These are phyloP conservation scores for Canariomyces notabilis DNA, from an alignment of 2,329 filamentous ascomycete genomes.

Conservation along the genomic window DNA sequence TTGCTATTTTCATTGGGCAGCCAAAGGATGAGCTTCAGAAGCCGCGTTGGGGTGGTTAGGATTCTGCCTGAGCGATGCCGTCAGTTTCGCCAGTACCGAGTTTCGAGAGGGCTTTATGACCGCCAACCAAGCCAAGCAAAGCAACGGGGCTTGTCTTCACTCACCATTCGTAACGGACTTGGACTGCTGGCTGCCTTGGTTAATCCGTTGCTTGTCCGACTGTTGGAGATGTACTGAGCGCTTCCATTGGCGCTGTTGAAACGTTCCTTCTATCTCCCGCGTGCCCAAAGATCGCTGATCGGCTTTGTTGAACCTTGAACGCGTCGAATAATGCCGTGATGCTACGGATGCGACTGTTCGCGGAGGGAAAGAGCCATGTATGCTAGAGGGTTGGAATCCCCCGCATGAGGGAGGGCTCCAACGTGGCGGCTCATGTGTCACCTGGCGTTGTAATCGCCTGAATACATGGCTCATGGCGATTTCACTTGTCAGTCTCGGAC, in stretches of 20 bases:
- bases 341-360: neutral
- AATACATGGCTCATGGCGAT: conserved; percentile 23
- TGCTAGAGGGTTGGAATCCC: neutral
- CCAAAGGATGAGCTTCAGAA: conserved; percentile 76
- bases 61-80: conserved; percentile 55
- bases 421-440: conserved; percentile 2
- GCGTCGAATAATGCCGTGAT: too few species aligned
- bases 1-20: conserved; percentile 47
- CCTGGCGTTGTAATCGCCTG: conserved; percentile 16
- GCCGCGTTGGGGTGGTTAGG: conserved; percentile 71
- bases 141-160: too few species aligned
- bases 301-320: too few species aligned
- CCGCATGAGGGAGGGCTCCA: neutral
- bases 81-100: conserved; percentile 1
- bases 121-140: too few species aligned
- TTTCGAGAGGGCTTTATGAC: conserved; percentile 22
- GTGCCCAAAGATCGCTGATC: too few species aligned
- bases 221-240: conserved; percentile 64
- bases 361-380: neutral
- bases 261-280: conserved; percentile 35
- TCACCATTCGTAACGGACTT: too few species aligned
- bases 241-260: conserved; percentile 52
- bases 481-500: neutral
- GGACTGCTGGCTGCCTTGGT: conserved; percentile 24
- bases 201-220: conserved; percentile 38